These are phyloP conservation scores for Pseudogymnoascus sp. DNA, from an alignment of 2,329 filamentous ascomycete genomes.

Conservation along the genomic window DNA sequence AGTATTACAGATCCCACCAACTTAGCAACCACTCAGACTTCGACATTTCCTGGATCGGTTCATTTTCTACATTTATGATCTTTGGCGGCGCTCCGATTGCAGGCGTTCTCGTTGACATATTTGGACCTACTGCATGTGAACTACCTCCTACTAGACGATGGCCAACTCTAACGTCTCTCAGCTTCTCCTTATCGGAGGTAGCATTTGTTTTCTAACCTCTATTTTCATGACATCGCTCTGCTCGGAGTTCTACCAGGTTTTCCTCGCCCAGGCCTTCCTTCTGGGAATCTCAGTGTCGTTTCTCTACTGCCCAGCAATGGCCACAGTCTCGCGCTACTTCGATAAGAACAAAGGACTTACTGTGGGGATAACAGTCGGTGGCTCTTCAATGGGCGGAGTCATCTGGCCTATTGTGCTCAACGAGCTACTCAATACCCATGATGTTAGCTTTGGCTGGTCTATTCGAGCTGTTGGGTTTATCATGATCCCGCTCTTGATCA, in stretches of 20 bases:
- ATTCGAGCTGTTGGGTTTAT: conserved; percentile 21
- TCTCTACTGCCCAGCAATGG: conserved; percentile 22
- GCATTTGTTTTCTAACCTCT: conserved; percentile 17
- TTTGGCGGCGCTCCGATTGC: conserved; percentile 21
- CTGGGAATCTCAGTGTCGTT: conserved; percentile 21
- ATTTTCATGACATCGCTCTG: conserved; percentile 28
- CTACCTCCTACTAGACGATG: not conserved
- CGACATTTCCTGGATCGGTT: conserved; percentile 31
- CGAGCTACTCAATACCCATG: conserved; percentile 22
- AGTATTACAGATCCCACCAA: conserved; percentile 24
- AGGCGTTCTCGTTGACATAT: conserved; percentile 28
- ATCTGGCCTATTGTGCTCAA: conserved; percentile 30
- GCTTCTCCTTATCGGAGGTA: not conserved
- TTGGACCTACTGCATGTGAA: conserved; percentile 23
- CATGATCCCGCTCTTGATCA: conserved; percentile 18
- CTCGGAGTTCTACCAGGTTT: conserved; percentile 29
- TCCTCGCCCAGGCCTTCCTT: conserved; percentile 25
- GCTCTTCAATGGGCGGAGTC: conserved; percentile 30
- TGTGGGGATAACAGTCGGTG: conserved; percentile 23
- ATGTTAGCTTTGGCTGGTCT: conserved; percentile 26
- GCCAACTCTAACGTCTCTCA: not conserved
- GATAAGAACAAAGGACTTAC: conserved; percentile 17
- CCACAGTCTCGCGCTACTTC: conserved; percentile 18
- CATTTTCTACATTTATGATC: conserved; percentile 27
- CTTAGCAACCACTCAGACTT: conserved; percentile 22